Evolutionary conservation across 202 grass and related monocot genomes (phyloP).

Genomic region (Hordeum pubiflorum): DNA sequence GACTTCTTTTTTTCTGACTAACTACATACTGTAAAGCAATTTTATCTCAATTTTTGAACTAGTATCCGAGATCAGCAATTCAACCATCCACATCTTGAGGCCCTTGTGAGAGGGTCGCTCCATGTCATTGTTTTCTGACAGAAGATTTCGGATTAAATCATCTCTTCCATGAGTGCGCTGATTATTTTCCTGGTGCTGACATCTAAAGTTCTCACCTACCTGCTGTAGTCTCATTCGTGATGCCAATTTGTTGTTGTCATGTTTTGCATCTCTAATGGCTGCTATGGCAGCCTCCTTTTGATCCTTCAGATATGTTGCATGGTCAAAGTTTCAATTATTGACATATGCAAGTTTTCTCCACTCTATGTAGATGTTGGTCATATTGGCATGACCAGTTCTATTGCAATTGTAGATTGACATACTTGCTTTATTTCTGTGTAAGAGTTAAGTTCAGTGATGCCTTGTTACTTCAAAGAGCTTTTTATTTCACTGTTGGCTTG

Average conservation of each 20-base stretch:
- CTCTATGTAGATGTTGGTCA: conserved; percentile 17
- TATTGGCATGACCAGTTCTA: neutral
- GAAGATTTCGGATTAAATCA: neutral
- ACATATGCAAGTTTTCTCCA: neutral
- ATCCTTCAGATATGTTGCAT: neutral
- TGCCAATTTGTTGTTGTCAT: conserved; percentile 34
- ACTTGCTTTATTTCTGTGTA: conserved; percentile 1
- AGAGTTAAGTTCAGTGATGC: neutral
- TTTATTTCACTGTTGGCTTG: conserved; percentile 1
- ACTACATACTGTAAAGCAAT: neutral
- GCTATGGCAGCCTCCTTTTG: conserved; percentile 14
- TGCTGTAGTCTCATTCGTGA: conserved; percentile 20
- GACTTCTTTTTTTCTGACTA: neutral
- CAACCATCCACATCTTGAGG: neutral
- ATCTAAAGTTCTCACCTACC: conserved; percentile 36
- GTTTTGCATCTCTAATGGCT: conserved; percentile 36
- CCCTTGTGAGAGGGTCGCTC: neutral
- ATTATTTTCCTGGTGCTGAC: conserved; percentile 30
- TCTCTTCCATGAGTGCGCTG: conserved; percentile 14
- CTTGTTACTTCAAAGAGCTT: neutral
- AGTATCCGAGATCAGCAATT: neutral
- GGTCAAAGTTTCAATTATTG: conserved; percentile 11
- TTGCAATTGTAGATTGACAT: conserved; percentile 1
- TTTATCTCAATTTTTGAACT: neutral
- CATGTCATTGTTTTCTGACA: conserved; percentile 9